These are phyloP conservation scores for Mucuna pruriens DNA, from an alignment of 306 rosid genomes.

Conservation along the genomic window DNA sequence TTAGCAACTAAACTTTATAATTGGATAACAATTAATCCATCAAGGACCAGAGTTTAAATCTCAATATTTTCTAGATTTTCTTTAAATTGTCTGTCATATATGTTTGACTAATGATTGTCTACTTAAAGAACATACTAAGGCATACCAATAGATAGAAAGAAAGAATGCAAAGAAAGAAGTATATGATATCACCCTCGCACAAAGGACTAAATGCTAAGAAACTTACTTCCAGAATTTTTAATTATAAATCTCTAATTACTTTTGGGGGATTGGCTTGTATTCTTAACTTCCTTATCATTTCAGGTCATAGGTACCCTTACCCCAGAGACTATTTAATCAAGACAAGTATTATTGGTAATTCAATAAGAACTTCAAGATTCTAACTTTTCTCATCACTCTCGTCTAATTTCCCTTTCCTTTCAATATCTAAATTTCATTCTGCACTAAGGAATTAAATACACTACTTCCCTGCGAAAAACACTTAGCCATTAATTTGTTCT, in stretches of 20 bases:
- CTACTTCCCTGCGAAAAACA: not conserved
- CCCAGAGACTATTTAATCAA: not conserved
- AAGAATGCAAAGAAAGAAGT: not conserved
- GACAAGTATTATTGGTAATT: not conserved
- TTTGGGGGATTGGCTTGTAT: conserved; percentile 1
- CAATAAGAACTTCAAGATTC: not conserved
- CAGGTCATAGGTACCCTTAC: not conserved
- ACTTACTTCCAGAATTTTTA: not conserved
- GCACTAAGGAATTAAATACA: not conserved
- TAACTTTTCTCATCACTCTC: not conserved
- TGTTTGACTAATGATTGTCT: not conserved
- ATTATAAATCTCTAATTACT: not conserved
- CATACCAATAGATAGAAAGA: not conserved
- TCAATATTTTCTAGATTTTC: conserved; percentile 25
- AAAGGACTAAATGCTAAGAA: conserved; percentile 13
- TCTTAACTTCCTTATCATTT: not conserved
- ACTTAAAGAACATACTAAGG: not conserved
- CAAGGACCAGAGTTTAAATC: conserved; percentile 22
- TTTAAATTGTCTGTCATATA: not conserved
- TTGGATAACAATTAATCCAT: conserved; percentile 16
- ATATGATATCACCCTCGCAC: not conserved
- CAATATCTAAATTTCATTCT: not conserved
- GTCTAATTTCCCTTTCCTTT: not conserved
- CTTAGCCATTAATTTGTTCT: not conserved
- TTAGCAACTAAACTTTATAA: not conserved